Evolutionary conservation across 495 filamentous ascomycete species (phyloP), one percentile per base, ranked within the genome.

Genomic region (Neohortaea acidophila): DNA sequence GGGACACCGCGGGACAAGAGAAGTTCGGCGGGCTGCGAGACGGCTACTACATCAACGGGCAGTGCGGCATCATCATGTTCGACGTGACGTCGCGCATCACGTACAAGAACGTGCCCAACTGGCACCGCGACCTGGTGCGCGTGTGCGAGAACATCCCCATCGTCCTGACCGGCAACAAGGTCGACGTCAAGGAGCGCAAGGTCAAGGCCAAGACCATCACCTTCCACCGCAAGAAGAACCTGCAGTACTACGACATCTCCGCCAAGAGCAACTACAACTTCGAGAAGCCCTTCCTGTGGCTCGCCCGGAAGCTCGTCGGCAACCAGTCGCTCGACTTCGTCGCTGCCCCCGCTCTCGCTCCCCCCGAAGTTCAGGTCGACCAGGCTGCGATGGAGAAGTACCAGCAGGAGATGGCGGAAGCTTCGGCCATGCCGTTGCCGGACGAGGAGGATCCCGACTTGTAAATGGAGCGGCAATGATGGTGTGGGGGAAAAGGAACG

Each of bases 221-320:
- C 47, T 99, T 99, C 82, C 91, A 99, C 72, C 86, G 91, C 59
- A 99, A 99, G 77, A 99, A 99, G 79, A 96, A 96, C 68, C 76
- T 99, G 13, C 91, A 99, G 64, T 99, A 99, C 76, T 99, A 99
- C 73, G 91, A 99, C 48, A 99, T 99, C 60, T 93, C 84, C 33
- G 91, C 91, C 61, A 99, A 99, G 74, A 94, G 85, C 52, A 99
- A 99, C 69, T 99, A 99, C 71, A 99, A 99, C 79, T 99, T 99
- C 68, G 91, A 99, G 79, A 99, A 99, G 77, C 91, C 91, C 44
- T 99, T 99, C 81, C 76, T 99, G 45, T 99, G 91, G 91, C 79
- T 99, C 52, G 91, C 89, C 38, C 77, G 91, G 57, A 96, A 99
- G 76, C 74, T 96, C 33, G 91, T 94, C 44, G 91, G 89, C 59